Conservation (phyloP, 2,329 filamentous ascomycete genomes). For the Parastagonospora nodorum region DNA sequence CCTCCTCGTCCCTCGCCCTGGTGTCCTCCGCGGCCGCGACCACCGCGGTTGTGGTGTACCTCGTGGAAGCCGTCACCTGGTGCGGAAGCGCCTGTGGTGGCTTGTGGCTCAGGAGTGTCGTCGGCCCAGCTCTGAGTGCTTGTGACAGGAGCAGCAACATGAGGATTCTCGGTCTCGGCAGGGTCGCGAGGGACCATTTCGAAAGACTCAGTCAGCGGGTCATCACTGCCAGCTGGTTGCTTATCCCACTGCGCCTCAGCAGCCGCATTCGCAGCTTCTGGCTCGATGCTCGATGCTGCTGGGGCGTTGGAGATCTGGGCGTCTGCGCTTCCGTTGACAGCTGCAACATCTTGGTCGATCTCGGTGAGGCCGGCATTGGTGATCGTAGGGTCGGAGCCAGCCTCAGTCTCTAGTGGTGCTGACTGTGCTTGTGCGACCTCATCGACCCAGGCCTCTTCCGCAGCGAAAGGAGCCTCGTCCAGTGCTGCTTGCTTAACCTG, state of each 20-base stretch:
- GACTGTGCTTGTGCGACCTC: conserved; percentile 53
- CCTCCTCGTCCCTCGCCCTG: conserved; percentile 56
- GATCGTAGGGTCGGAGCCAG: conserved; percentile 67
- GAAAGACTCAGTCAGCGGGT: conserved; percentile 68
- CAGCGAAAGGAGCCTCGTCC: conserved; percentile 59
- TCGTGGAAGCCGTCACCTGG: conserved; percentile 72
- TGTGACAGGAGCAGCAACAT: conserved; percentile 58
- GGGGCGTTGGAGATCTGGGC: conserved; percentile 37
- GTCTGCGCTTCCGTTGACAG: conserved; percentile 38
- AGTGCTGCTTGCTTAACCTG: conserved; percentile 61
- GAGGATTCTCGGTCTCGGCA: conserved; percentile 72
- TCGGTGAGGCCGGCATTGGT: conserved; percentile 71
- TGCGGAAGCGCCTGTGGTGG: conserved; percentile 32
- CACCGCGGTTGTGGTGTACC: conserved; percentile 56
- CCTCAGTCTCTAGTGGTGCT: conserved; percentile 41
- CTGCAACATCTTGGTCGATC: conserved; percentile 54
- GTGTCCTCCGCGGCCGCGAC: conserved; percentile 55
- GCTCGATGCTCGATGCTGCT: conserved; percentile 47
- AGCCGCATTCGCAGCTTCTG: conserved; percentile 55
- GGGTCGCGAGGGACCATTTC: conserved; percentile 76
- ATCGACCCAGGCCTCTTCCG: conserved; percentile 57
- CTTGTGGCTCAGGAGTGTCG: conserved; percentile 59
- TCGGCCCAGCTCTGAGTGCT: conserved; percentile 82
- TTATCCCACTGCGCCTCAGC: conserved; percentile 71
- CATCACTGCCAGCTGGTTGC: conserved; percentile 52